Conservation (phyloP, 2,329 filamentous ascomycete genomes). For the Ophiocordyceps australis region DNA sequence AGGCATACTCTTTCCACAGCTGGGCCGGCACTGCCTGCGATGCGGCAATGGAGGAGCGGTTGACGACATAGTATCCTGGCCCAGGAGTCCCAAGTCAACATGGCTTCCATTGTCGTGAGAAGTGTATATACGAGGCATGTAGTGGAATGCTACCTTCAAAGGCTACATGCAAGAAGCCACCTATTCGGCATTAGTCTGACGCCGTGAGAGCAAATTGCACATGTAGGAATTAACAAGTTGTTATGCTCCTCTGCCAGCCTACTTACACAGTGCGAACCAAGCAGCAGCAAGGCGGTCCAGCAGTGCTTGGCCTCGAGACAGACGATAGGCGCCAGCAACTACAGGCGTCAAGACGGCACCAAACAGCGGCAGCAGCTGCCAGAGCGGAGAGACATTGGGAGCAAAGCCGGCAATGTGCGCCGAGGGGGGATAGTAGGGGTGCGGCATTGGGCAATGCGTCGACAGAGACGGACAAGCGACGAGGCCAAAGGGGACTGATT, state of each 20-base stretch:
- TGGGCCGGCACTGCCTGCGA: slow-evolving; percentile 63
- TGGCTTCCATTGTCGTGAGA: slow-evolving; percentile 1
- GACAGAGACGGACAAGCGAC: too few relatives aligned
- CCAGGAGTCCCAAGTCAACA: too few relatives aligned
- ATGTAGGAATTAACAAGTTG: too few relatives aligned
- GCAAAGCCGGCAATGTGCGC: slow-evolving; percentile 23
- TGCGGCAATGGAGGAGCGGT: slow-evolving; percentile 46
- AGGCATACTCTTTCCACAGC: slow-evolving; percentile 83
- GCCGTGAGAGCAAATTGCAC: too few relatives aligned
- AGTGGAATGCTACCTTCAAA: slow-evolving; percentile 46
- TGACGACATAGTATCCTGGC: slow-evolving; percentile 59
- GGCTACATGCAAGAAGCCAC: slow-evolving; percentile 54
- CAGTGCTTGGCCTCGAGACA: slow-evolving; percentile 6
- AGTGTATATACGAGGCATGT: not conserved
- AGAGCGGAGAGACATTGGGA: slow-evolving; percentile 22
- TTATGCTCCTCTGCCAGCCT: not conserved
- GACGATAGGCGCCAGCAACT: slow-evolving; percentile 12
- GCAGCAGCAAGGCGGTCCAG: slow-evolving; percentile 23
- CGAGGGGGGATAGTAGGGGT: slow-evolving; percentile 32
- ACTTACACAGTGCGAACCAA: slow-evolving; percentile 36
- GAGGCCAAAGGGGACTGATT: too few relatives aligned
- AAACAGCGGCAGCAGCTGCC: slow-evolving; percentile 16
- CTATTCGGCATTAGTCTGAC: too few relatives aligned
- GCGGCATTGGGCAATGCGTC: too few relatives aligned
- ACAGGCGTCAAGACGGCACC: slow-evolving; percentile 16